Conservation (phyloP, 2,329 filamentous ascomycete species). For the Epichloe festucae region DNA sequence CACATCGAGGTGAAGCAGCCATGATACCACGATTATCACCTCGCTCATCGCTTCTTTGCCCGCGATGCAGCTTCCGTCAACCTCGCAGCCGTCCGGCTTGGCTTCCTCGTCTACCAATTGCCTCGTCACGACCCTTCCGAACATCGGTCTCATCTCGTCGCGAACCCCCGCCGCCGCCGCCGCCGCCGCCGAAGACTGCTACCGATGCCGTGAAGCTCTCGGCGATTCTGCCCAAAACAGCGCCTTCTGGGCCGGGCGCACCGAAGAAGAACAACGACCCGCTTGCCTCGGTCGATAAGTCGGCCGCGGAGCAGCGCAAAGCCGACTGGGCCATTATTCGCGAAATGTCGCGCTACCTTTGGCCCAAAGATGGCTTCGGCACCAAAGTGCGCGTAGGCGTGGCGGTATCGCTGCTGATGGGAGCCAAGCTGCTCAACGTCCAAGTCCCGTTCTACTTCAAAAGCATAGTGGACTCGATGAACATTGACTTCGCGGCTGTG, state of each 20-base stretch:
- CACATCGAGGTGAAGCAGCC: conserved; percentile 3
- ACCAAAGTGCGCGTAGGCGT: conserved; percentile 77
- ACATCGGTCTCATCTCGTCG: conserved; percentile 18
- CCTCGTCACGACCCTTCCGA: conserved; percentile 17
- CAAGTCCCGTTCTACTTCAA: conserved; percentile 99
- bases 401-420: conserved; percentile 71
- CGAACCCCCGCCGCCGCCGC: conserved; percentile 9
- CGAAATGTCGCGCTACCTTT: conserved; percentile 92
- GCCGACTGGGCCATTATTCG: conserved; percentile 98
- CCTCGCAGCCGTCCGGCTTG: conserved; percentile 16
- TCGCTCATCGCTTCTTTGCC: conserved; percentile 20
- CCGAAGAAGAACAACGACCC: conserved; percentile 16
- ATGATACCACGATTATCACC: conserved; percentile 25
- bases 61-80: conserved; percentile 16
- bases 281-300: conserved; percentile 26
- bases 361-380: conserved; percentile 61
- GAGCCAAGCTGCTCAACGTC: conserved; percentile 91
- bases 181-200: conserved; percentile 7
- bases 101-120: conserved; percentile 15
- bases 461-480: conserved; percentile 94
- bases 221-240: conserved; percentile 1
- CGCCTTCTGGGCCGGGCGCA: conserved; percentile 7
- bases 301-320: conserved; percentile 78
- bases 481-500: conserved; percentile 74
- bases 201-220: not conserved